Evolutionary conservation across 2,329 filamentous ascomycete genomes (phyloP), one percentile per base, ranked within the genome.

Genomic region (Cladophialophora bantiana): DNA sequence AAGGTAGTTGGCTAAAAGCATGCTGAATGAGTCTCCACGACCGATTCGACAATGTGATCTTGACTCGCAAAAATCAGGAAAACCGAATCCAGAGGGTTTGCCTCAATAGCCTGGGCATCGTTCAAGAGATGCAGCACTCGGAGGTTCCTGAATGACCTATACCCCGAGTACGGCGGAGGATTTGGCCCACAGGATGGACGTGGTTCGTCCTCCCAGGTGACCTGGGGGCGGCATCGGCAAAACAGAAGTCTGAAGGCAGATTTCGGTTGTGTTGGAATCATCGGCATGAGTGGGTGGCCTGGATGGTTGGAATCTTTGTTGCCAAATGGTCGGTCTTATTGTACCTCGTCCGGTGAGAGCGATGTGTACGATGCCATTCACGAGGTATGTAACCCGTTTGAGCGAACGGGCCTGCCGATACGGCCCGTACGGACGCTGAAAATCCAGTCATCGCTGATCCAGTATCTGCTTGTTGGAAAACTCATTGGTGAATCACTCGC

Each of bases 11-110:
- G 45, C 20, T 9, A 31, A 50, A 50, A 4, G 10, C 45, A 50
- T 50, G 45, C 53, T 35, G 34, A 34, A 55, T 55, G 53, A 55
- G 53, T 55, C 53, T 55, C 31, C 53, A 18, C 9, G 13, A 7
- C 12, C 32, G 53, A 55, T 31, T 55, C 53, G 53, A 55, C 34
- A 34, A 13, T 26, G 26, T 3, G 26, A 26, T 4, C 13, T 6
- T n/a, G 4, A 35, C 26, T 55, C 6, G 4, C 31, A n/a, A 36
- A 36, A 7, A 10, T 12, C 26, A 7, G 20, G 31, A 12, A 55
- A 26, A 55, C 7, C 53, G 20, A 50, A 50, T 9, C 13, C 45
- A 20, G 45, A 26, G 6, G 7, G 12, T 31, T 50, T 10, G 45
- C 9, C 18, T 31, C 7, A 18, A 31, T 18, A 12, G 18, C 20